These are phyloP conservation scores for Sesbania bispinosa DNA, from an alignment of 306 rosid species.

Conservation along the genomic window DNA sequence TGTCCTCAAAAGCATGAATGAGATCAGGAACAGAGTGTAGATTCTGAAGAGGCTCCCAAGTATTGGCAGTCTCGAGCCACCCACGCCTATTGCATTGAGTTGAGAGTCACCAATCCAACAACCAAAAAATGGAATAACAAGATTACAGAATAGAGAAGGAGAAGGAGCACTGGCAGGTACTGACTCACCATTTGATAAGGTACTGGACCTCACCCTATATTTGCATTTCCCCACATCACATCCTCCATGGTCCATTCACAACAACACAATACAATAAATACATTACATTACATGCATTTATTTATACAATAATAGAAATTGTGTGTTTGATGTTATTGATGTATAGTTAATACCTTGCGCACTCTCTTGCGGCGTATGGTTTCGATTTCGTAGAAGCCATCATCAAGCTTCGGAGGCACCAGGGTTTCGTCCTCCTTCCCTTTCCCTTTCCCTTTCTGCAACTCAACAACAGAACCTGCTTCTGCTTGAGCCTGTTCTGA, in stretches of 20 bases:
- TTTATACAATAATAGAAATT: slow-evolving; percentile 82
- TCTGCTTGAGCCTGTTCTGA: neutral
- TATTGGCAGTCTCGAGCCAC: slow-evolving; percentile 87
- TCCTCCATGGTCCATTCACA: no score
- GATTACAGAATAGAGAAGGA: no score
- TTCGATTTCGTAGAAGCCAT: slow-evolving; percentile 69
- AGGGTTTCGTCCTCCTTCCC: slow-evolving; percentile 16
- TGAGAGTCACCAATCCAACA: slow-evolving; percentile 1
- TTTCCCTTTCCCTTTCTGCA: neutral
- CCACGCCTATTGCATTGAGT: no score
- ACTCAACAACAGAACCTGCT: neutral
- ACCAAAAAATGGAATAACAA: neutral
- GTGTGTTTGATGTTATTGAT: slow-evolving; percentile 79
- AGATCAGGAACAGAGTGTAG: slow-evolving; percentile 64
- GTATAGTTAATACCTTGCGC: slow-evolving; percentile 62
- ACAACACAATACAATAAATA: no score
- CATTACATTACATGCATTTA: slow-evolving; percentile 52
- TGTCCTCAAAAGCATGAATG: slow-evolving; percentile 69
- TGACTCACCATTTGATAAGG: slow-evolving; percentile 81
- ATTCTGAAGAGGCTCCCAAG: slow-evolving; percentile 96
- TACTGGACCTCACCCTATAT: slow-evolving; percentile 83
- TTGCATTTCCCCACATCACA: slow-evolving; percentile 1
- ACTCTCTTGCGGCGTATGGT: slow-evolving; percentile 74
- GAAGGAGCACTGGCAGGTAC: no score
- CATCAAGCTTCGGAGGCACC: slow-evolving; percentile 45